Percentiles rank a stretch among this genome's conserved stretches.
Conservation (phyloP, 441 rosid genomes). For the Erysimum pusillum region DNA sequence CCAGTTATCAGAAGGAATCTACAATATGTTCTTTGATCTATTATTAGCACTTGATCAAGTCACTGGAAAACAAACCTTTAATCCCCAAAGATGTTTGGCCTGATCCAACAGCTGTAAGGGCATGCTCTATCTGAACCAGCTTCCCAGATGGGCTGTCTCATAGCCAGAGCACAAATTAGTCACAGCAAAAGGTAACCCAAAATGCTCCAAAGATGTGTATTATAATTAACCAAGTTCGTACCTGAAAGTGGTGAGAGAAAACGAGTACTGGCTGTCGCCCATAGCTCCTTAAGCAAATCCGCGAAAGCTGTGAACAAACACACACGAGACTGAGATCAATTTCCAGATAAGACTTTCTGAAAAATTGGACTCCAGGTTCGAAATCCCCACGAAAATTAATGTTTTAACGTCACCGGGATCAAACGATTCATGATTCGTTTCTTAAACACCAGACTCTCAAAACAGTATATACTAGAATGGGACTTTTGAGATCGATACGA, state of each 20-base stretch:
- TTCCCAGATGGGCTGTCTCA: slow-evolving; percentile 90
- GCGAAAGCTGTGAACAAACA: slow-evolving; percentile 24
- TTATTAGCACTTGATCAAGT: neutral
- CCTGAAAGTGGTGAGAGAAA: slow-evolving; percentile 51
- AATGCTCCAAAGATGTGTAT: too few relatives aligned
- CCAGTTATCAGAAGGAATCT: neutral
- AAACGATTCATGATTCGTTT: slow-evolving; percentile 15
- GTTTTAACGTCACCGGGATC: slow-evolving; percentile 2
- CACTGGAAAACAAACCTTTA: slow-evolving; percentile 60
- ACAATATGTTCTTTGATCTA: neutral
- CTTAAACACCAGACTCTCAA: neutral
- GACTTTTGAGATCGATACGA: neutral
- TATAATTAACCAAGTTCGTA: too few relatives aligned
- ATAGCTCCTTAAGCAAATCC: slow-evolving; percentile 30
- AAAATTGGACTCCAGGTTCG: neutral
- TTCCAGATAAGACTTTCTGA: neutral
- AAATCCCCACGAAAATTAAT: neutral
- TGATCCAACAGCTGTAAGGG: slow-evolving; percentile 95
- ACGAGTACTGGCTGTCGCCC: slow-evolving; percentile 54
- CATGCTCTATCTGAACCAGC: slow-evolving; percentile 99
- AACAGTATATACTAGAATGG: slow-evolving; percentile 9
- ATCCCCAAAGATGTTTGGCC: slow-evolving; percentile 97
- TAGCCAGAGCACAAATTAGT: too few relatives aligned
- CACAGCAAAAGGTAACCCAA: too few relatives aligned
- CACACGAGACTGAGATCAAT: neutral